Conservation (phyloP, 177 flowering plant genomes). For the Vitis hybrid region DNA sequence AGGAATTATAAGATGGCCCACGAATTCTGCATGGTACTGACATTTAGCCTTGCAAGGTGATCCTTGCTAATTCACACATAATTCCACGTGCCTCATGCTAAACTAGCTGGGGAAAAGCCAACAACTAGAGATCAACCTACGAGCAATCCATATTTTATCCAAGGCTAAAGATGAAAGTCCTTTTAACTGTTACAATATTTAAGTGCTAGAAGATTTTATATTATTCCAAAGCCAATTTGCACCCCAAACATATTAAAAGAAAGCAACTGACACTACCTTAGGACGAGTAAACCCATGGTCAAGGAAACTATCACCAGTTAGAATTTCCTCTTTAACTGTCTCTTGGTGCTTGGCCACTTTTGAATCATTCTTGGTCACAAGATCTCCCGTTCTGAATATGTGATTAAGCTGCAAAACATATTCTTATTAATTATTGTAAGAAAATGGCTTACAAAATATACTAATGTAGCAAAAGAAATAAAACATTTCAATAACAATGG, state of each 20-base stretch:
- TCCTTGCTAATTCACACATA: no score
- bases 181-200: no score
- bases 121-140: no score
- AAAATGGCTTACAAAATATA: not conserved
- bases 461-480: conserved; percentile 1
- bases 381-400: conserved; percentile 66
- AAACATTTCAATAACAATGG: not conserved
- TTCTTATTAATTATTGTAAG: not conserved
- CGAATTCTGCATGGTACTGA: no score
- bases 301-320: conserved; percentile 43
- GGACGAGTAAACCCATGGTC: conserved; percentile 99
- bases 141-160: no score
- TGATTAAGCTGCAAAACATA: conserved; percentile 42
- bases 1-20: no score
- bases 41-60: no score
- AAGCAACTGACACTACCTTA: conserved; percentile 45
- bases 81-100: no score
- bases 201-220: no score
- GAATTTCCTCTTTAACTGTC: conserved; percentile 17
- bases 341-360: conserved; percentile 51
- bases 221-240: no score
- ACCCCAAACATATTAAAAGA: conserved; percentile 1
- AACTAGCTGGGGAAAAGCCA: no score
- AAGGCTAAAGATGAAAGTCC: no score
- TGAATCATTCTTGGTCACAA: conserved; percentile 66